Percentiles rank a stretch among this genome's conserved stretches.
phyloP scores from a whole-genome alignment of 306 rosid genomes.

The Betula pendula region DNA sequence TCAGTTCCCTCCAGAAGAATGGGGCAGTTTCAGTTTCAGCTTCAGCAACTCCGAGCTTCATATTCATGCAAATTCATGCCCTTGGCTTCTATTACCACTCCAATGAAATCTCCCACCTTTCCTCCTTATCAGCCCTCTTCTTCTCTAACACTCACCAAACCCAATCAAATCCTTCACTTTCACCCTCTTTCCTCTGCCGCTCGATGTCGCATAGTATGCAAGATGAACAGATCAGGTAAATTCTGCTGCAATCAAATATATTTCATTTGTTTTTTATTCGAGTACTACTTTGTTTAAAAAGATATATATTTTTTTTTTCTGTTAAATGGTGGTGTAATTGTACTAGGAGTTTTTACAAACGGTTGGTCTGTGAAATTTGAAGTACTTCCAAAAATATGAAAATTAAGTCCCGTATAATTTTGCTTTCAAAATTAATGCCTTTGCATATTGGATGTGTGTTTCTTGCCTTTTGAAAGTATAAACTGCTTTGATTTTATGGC shows the following conservation, averaged over 20 bases:
- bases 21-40: conserved; percentile 39
- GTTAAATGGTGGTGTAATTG: neutral
- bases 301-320: neutral
- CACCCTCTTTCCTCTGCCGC: conserved; percentile 19
- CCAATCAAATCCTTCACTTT: conserved; percentile 14
- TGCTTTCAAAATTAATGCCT: neutral
- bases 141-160: neutral
- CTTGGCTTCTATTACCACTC: conserved; percentile 27
- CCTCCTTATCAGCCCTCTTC: conserved; percentile 14
- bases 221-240: conserved; percentile 58
- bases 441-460: neutral
- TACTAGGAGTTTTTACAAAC: conserved; percentile 44
- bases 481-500: neutral
- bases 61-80: conserved; percentile 22
- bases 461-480: neutral
- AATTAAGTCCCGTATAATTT: neutral
- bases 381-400: neutral
- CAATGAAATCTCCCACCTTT: conserved; percentile 4
- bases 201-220: conserved; percentile 44
- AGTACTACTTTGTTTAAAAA: too few species aligned
- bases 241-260: neutral
- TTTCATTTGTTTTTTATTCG: neutral
- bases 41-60: conserved; percentile 33
- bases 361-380: conserved; percentile 21
- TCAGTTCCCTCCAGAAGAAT: conserved; percentile 12